Percentiles rank a stretch among this genome's conserved stretches.
Conservation (phyloP, 2,329 filamentous ascomycete genomes). For the Ciborinia camelliae region DNA sequence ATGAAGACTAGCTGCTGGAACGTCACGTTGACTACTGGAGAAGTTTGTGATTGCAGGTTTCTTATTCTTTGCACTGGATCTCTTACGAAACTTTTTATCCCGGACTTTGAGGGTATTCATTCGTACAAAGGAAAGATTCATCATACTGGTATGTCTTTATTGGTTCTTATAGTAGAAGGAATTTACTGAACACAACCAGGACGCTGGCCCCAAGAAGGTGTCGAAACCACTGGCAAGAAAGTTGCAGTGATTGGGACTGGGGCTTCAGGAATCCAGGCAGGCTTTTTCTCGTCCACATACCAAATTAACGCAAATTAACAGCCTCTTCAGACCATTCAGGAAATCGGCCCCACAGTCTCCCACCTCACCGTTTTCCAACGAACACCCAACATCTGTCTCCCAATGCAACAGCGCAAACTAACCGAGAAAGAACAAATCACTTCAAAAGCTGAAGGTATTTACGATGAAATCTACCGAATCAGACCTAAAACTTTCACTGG, state of each 20-base stretch:
- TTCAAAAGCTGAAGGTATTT: conserved; percentile 39
- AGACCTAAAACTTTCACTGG: conserved; percentile 48
- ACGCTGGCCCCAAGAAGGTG: background rate
- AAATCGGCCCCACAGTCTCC: conserved; percentile 40
- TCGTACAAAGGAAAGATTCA: background rate
- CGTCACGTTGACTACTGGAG: background rate
- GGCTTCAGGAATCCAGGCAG: conserved; percentile 30
- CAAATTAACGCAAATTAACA: background rate
- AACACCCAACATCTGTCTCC: conserved; percentile 56
- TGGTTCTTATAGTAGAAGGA: background rate
- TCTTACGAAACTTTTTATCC: background rate
- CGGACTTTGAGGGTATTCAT: conserved; percentile 5
- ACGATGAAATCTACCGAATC: conserved; percentile 43
- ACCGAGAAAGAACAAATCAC: conserved; percentile 44
- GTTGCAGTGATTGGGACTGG: conserved; percentile 53
- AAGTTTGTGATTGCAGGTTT: background rate
- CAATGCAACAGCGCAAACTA: conserved; percentile 51
- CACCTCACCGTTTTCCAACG: conserved; percentile 52
- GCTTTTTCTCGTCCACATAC: background rate
- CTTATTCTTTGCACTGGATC: conserved; percentile 2
- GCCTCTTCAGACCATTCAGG: conserved; percentile 24
- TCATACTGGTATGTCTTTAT: background rate
- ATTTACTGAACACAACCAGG: background rate
- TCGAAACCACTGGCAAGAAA: conserved; percentile 41
- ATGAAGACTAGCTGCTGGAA: background rate